Base-by-base conservation (phyloP, 257 asterid genomes). In the Solanum chilense region DNA sequence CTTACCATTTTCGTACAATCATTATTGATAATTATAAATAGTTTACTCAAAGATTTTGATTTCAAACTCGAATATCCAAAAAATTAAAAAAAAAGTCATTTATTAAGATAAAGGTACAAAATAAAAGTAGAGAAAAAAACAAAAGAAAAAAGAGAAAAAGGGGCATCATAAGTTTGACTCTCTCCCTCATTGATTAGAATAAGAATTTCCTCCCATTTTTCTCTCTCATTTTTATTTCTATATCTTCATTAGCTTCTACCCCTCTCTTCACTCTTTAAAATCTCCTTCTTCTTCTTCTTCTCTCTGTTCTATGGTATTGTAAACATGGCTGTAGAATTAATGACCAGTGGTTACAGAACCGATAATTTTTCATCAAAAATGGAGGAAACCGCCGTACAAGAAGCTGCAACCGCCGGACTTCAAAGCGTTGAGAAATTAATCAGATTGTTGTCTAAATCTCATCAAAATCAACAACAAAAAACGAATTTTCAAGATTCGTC, bases 401-500 rank as follows among this genome's bases (percentile, higher is more conserved):
- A 96, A 86, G 99, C 99, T n/a, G 98, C 98, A 11, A 89, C 93
- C 68, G 98, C 98, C 42, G 99, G 99, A 8, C 89, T 94, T 2
- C 97, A 96, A 84, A 95, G 98, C 92, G 99, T 96, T 42, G 98
- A 96, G 87, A 95, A 93, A 58, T 94, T 96, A 9, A 93, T 95
- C 90, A 87, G 94, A 69, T 86, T 96, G 82, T 90, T 96, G 16
- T 92, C 98, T 78, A 91, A 93, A 77, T 90, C 96, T 12, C 95
- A 92, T 14, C 87, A 86, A 68, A 58, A 85, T 1, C 68, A 86
- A 7, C 83, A 88, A 9, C 18, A 87, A 5, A 86, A 87, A 11
- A 74, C 88, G 39, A 77, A 83, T 27, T 84, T 39, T 45, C 90
- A 78, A 37, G 88, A 90, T 18, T 75, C 87, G 41, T 14, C 90